These are phyloP conservation scores for Aspergillus ostianus DNA, from an alignment of 495 filamentous ascomycete species.

Conservation along the genomic window DNA sequence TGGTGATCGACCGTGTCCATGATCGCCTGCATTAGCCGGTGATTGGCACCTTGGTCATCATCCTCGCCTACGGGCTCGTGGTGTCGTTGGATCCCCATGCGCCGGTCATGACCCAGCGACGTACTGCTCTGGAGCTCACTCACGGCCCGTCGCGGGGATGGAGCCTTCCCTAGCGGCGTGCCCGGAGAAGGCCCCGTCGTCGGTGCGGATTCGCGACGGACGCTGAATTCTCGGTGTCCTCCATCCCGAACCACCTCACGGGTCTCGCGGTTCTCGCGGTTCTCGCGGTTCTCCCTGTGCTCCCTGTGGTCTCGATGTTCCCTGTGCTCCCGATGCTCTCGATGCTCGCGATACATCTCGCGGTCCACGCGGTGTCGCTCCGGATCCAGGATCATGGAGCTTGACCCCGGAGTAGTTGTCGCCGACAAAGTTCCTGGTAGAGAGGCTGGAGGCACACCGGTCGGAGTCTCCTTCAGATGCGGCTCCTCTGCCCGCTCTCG, in stretches of 20 bases:
- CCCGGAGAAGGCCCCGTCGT: conserved; percentile 16
- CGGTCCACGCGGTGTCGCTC: conserved; percentile 12
- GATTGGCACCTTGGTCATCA: conserved; percentile 45
- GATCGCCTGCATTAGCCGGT: conserved; percentile 48
- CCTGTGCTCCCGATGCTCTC: neutral
- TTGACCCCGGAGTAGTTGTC: conserved; percentile 20
- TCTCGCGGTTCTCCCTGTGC: too few species aligned
- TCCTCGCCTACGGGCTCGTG: conserved; percentile 27
- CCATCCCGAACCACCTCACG: neutral
- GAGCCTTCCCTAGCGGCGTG: conserved; percentile 18
- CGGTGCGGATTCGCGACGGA: conserved; percentile 38
- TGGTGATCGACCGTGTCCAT: conserved; percentile 47
- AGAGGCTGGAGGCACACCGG: conserved; percentile 4
- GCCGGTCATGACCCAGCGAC: conserved; percentile 19
- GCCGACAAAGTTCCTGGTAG: conserved; percentile 13
- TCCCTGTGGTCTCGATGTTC: neutral
- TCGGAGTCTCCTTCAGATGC: conserved; percentile 14
- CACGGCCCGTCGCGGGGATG: conserved; percentile 41
- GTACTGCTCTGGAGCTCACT: conserved; percentile 40
- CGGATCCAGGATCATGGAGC: conserved; percentile 5
- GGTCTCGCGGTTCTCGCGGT: too few species aligned
- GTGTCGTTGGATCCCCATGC: conserved; percentile 17
- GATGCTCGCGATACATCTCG: conserved; percentile 15
- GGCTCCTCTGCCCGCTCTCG: conserved; percentile 25
- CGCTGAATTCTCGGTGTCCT: conserved; percentile 7